Evolutionary conservation across 2,329 filamentous ascomycete genomes (phyloP).

Genomic region (Xenosphaeropsis pyriputrescens): DNA sequence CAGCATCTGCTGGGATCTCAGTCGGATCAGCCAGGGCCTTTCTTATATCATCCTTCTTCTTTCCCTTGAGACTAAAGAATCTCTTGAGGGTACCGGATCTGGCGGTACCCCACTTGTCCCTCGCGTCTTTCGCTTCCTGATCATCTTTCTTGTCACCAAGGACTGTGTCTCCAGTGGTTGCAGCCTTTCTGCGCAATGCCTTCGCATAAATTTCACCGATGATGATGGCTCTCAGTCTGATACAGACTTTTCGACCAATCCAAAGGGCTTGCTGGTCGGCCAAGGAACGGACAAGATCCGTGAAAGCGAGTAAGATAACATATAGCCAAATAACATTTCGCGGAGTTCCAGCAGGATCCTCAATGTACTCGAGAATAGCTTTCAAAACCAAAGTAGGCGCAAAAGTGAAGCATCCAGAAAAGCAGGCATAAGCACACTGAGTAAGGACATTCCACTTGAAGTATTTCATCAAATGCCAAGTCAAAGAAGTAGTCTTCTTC

Average conservation of each 20-base stretch:
- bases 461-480: slow-evolving; percentile 69
- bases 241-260: slow-evolving; percentile 89
- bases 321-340: slow-evolving; percentile 90
- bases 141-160: slow-evolving; percentile 40
- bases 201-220: slow-evolving; percentile 97
- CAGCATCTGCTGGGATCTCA: slow-evolving; percentile 1
- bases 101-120: slow-evolving; percentile 27
- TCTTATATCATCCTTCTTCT: slow-evolving; percentile 37
- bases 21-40: slow-evolving; percentile 18
- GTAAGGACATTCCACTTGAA: slow-evolving; percentile 65
- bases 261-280: slow-evolving; percentile 78
- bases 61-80: slow-evolving; percentile 36
- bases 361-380: slow-evolving; percentile 87
- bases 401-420: slow-evolving; percentile 77
- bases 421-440: slow-evolving; percentile 67
- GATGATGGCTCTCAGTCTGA: slow-evolving; percentile 83
- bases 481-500: slow-evolving; percentile 66
- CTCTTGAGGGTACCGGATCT: slow-evolving; percentile 29
- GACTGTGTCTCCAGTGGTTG: slow-evolving; percentile 59
- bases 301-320: slow-evolving; percentile 76
- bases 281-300: slow-evolving; percentile 68
- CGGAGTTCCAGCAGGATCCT: slow-evolving; percentile 61
- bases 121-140: slow-evolving; percentile 16
- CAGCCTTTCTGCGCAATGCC: slow-evolving; percentile 78
- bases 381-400: slow-evolving; percentile 82